Conservation (phyloP, 768 basidiomycete genomes). For the Favolaschia claudopus region DNA sequence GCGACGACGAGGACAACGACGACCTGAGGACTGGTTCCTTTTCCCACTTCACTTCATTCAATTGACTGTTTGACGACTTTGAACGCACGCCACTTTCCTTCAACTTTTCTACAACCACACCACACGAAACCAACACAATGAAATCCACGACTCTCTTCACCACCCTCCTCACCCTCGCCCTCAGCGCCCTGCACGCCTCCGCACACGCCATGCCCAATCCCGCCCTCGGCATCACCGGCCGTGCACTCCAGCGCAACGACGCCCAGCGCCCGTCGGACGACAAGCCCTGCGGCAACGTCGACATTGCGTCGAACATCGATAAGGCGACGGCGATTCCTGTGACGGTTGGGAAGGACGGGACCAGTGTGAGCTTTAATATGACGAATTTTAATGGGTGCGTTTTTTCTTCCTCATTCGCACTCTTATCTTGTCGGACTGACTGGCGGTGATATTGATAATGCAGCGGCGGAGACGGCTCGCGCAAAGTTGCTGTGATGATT, state of each 20-base stretch:
- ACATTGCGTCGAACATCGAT: conserved; percentile 20
- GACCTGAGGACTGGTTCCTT: too few relatives aligned
- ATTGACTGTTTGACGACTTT: too few relatives aligned
- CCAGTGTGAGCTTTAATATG: conserved; percentile 13
- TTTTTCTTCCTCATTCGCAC: background rate
- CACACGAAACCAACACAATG: too few relatives aligned
- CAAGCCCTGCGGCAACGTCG: conserved; percentile 13
- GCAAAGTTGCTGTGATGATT: background rate
- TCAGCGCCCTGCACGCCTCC: conserved; percentile 1
- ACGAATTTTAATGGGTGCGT: conserved; percentile 25
- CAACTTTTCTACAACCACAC: too few relatives aligned
- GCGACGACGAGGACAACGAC: too few relatives aligned
- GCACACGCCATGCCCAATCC: conserved; percentile 22
- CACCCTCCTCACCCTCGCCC: conserved; percentile 1
- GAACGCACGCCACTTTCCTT: too few relatives aligned
- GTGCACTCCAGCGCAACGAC: conserved; percentile 7
- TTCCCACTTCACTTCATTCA: too few relatives aligned
- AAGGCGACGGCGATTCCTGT: conserved; percentile 10
- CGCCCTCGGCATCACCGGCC: conserved; percentile 16
- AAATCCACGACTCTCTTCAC: conserved; percentile 12
- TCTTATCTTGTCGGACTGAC: background rate
- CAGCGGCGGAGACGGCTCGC: conserved; percentile 23
- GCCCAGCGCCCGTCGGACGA: conserved; percentile 12
- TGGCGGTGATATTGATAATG: too few relatives aligned
- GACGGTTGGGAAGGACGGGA: conserved; percentile 8